These are phyloP conservation scores for Colletotrichum truncatum DNA, from an alignment of 2,329 filamentous ascomycete genomes.

Conservation along the genomic window DNA sequence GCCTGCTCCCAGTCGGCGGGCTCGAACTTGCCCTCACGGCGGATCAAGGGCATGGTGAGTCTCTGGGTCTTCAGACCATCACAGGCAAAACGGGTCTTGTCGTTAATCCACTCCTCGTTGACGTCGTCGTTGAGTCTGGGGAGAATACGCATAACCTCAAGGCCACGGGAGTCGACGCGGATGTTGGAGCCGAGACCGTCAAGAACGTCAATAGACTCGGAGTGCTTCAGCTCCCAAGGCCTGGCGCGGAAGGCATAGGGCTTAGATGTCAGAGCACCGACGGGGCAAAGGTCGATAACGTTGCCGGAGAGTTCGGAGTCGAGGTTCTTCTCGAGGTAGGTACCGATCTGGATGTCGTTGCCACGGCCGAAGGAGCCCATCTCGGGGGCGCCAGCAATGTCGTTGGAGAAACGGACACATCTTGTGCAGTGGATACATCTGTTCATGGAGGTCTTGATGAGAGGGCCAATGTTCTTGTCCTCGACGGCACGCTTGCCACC, in stretches of 20 bases:
- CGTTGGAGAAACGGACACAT: slow-evolving; percentile 97
- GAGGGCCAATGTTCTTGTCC: slow-evolving; percentile 98
- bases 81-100: slow-evolving; percentile 96
- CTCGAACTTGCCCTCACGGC: slow-evolving; percentile 89
- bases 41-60: slow-evolving; percentile 90
- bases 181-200: slow-evolving; percentile 95
- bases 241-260: slow-evolving; percentile 97
- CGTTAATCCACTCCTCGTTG: slow-evolving; percentile 99
- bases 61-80: slow-evolving; percentile 97
- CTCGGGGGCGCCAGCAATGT: slow-evolving; percentile 94
- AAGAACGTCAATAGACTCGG: slow-evolving; percentile 93
- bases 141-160: slow-evolving; percentile 95
- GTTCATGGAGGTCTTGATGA: slow-evolving; percentile 99
- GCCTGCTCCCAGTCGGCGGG: slow-evolving; percentile 97
- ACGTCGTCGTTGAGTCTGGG: slow-evolving; percentile 96
- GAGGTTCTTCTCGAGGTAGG: slow-evolving; percentile 93
- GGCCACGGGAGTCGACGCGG: slow-evolving; percentile 88
- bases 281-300: slow-evolving; percentile 97
- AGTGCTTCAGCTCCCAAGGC: slow-evolving; percentile 97
- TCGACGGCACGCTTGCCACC: slow-evolving; percentile 97
- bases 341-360: slow-evolving; percentile 97
- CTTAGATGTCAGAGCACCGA: slow-evolving; percentile 95
- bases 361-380: slow-evolving; percentile 94
- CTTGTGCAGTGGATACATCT: slow-evolving; percentile 99
- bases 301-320: slow-evolving; percentile 96